Base-by-base conservation (phyloP, 148 eudicot genomes). In the Rhododendron henanense region DNA sequence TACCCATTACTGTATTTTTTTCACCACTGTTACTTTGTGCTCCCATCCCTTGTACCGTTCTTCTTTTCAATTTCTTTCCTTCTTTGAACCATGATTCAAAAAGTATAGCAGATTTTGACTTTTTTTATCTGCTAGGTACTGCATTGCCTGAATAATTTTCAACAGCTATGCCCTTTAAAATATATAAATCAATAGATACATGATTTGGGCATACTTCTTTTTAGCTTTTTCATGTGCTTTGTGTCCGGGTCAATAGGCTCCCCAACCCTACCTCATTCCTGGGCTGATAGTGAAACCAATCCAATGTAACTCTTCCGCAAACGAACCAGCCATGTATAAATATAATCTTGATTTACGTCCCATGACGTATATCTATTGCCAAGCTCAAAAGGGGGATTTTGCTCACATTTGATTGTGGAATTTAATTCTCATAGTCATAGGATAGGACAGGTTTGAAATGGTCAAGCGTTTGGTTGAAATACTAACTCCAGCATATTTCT, bases 11-110 rank as follows among this genome's bases (percentile, higher is more conserved):
- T 69, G 74, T 83, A 31, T 28, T 73, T 31, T 73, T 31, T 37
- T 13, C 50, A 25, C n/a, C 79, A 21, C 80, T 75, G 69, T 37
- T 33, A 74, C 86, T 69, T 84, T 84, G 53, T 84, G 25, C 80
- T 84, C 53, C 86, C 86, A 75, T 84, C 69, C 81, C 69, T 53
- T 84, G 86, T 48, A 84, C 81, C 13, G 3, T 23, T 75, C 37
- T 10, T 51, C 69, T 84, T 75, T 84, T 75, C 31, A 76, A 21
- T 84, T 51, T 3, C 51, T 84, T 71, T 73, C 45, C 44, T 71
- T 41, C 37, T 21, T 71, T 71, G 79, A 14, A 73, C 50, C 25
- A 84, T 73, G 13, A 84, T 69, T 50, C 37, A 55, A 48, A 57
- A 71, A 31, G 18, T 48, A 35, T 48, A 33, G 47, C 31, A 84